Evolutionary conservation across 345 rosid genomes (phyloP), one percentile per base, ranked within the genome.

Genomic region (Erucastrum elatum): DNA sequence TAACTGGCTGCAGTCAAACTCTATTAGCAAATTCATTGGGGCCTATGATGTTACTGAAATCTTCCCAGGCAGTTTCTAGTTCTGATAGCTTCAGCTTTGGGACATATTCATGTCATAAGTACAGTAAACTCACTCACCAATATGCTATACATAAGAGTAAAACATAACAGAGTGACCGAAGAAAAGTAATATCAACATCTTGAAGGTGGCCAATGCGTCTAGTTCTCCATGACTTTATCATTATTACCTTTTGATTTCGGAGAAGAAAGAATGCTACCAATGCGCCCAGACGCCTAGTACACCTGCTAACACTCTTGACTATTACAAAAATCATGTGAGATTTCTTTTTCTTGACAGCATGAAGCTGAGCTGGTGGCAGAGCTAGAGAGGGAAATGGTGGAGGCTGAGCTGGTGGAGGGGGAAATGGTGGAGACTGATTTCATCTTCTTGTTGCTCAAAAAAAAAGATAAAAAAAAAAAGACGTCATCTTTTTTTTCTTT

Each of bases 51-150:
- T 95, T 95, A 69, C 98, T 95, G 83, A 95, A 95, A 85, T 93
- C 99, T 84, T 95, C 99, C 46, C 99, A 93, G 51, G 96, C 98
- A 46, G 89, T 90, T 84, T 87, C 89, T 74, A 95, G 94, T 84
- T 95, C 99, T 39, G 91, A 78, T 64, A 94, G 86, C 84, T 91
- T 89, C 67, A 95, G 98, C 82, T 91, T 90, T 5, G 99, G 99
- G 13, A 88, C 94, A 79, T 70, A 77, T 79, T 44, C 77, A 72
- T n/a, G 62, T 17, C 72, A 34, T 9, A 17, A 10, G 25, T 16
- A 66, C 27, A 34, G 13, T 65, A 72, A 60, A 44, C 16, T 72
- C 34, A 60, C 26, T 59, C 77, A 65, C 21, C 13, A 21, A 17
- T 66, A 25, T 33, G 46, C 37, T 30, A 29, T 29, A n/a, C 49